phyloP scores from a whole-genome alignment of 495 filamentous ascomycete species.

The Ascodesmis nigricans region DNA sequence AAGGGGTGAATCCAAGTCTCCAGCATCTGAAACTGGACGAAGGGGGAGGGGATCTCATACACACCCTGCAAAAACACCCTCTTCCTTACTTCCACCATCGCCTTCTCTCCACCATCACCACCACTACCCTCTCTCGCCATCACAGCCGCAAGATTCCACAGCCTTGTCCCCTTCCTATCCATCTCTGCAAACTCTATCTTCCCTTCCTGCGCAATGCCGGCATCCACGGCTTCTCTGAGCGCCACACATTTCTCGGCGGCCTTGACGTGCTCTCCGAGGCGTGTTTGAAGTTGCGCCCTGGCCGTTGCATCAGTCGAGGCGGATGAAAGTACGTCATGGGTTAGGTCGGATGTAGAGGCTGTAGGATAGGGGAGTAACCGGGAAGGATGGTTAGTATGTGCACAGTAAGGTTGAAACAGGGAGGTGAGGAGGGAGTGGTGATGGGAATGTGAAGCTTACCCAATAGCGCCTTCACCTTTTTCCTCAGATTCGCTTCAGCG shows the following conservation, averaged over 20 bases:
- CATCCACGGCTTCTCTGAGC: constrained; percentile 13
- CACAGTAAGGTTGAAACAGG: too few species aligned
- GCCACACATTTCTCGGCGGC: constrained; percentile 18
- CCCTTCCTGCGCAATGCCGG: constrained; percentile 1
- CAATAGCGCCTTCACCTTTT: constrained; percentile 12
- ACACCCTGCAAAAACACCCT: too few species aligned
- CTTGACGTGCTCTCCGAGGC: constrained; percentile 11
- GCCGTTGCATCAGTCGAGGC: constrained; percentile 9
- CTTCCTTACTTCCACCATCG: constrained; percentile 3
- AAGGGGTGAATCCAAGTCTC: too few species aligned
- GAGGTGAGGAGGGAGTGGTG: constrained; percentile 9
- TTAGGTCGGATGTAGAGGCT: constrained; percentile 16
- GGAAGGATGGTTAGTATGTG: too few species aligned
- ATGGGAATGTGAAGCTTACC: too few species aligned
- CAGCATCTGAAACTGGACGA: too few species aligned
- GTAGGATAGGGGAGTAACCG: too few species aligned
- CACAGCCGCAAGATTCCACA: constrained; percentile 49
- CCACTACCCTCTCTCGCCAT: constrained; percentile 22
- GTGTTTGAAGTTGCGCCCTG: constrained; percentile 3
- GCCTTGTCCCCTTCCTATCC: constrained; percentile 24
- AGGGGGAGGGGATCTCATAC: too few species aligned
- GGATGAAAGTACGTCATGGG: constrained; percentile 11
- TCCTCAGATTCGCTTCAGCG: constrained; percentile 14
- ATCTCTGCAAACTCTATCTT: constrained; percentile 17
- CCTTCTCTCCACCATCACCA: constrained; percentile 7